Evolutionary conservation across 2,329 filamentous ascomycete genomes (phyloP).

Genomic region (Fusarium vanettenii): DNA sequence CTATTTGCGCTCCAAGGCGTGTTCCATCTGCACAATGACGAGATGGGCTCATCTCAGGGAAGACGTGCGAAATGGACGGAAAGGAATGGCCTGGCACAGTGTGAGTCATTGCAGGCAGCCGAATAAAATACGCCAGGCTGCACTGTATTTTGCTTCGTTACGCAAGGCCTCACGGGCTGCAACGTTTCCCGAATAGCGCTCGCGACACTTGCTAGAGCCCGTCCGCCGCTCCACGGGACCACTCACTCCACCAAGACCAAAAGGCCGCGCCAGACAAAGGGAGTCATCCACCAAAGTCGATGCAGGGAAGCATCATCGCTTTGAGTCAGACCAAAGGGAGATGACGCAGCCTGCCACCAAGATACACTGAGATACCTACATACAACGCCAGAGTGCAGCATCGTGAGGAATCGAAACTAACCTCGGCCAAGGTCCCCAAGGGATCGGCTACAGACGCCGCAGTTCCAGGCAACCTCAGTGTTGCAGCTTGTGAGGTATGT

Average conservation of each 20-base stretch:
- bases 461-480: slow-evolving; percentile 1
- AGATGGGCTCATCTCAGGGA: slow-evolving; percentile 11
- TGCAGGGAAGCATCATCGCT: slow-evolving; percentile 31
- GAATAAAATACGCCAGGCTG: slow-evolving; percentile 1
- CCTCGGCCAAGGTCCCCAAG: not conserved
- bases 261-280: slow-evolving; percentile 28
- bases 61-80: slow-evolving; percentile 19
- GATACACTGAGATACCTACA: not conserved
- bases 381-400: not conserved
- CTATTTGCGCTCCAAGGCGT: not conserved
- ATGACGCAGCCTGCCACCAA: not conserved
- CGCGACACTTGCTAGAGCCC: slow-evolving; percentile 8
- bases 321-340: not conserved
- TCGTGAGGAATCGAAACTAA: not conserved
- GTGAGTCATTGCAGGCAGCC: not conserved
- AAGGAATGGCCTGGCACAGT: slow-evolving; percentile 19
- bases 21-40: slow-evolving; percentile 33
- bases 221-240: slow-evolving; percentile 10
- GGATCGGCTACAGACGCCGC: slow-evolving; percentile 7
- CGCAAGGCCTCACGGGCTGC: not conserved
- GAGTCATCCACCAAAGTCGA: slow-evolving; percentile 20
- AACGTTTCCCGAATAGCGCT: slow-evolving; percentile 4
- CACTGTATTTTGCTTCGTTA: slow-evolving; percentile 1
- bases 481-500: slow-evolving; percentile 20
- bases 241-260: slow-evolving; percentile 21